Evolutionary conservation across 208 protist species (phyloP).

Genomic region (Wallacemonas sp.): DNA sequence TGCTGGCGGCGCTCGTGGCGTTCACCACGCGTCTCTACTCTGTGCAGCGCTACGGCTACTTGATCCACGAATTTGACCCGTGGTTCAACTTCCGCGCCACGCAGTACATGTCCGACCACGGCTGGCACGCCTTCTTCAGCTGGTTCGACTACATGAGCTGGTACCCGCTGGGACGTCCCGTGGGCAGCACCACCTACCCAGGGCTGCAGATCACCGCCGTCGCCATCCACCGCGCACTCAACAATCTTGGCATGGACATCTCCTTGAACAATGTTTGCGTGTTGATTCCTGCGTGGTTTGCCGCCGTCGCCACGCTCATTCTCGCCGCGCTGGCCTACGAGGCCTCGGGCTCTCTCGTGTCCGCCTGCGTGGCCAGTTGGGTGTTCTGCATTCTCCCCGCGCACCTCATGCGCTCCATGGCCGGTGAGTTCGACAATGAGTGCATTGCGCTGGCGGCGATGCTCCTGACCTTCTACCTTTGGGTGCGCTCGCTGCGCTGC

Average conservation of each 20-base stretch:
- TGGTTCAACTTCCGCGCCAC: slow-evolving; percentile 95
- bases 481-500: slow-evolving; percentile 68
- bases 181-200: slow-evolving; percentile 98
- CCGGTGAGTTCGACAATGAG: slow-evolving; percentile 99
- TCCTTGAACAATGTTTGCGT: slow-evolving; percentile 97
- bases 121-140: slow-evolving; percentile 96
- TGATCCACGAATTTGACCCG: slow-evolving; percentile 95
- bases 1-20: no score
- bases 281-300: slow-evolving; percentile 94
- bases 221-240: slow-evolving; percentile 88
- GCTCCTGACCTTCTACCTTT: slow-evolving; percentile 94
- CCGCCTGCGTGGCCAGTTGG: slow-evolving; percentile 85
- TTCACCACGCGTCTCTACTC: slow-evolving; percentile 69
- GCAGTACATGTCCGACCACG: slow-evolving; percentile 91
- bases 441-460: slow-evolving; percentile 97
- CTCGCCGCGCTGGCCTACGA: slow-evolving; percentile 86
- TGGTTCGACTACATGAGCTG: slow-evolving; percentile 98
- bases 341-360: slow-evolving; percentile 66
- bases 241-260: slow-evolving; percentile 70
- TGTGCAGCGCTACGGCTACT: slow-evolving; percentile 73
- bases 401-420: slow-evolving; percentile 98
- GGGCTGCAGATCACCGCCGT: slow-evolving; percentile 97
- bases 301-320: slow-evolving; percentile 87
- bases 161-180: slow-evolving; percentile 98
- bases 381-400: slow-evolving; percentile 58